Evolutionary conservation across 2,329 filamentous ascomycete genomes (phyloP).

Genomic region (Nakataea oryzae): DNA sequence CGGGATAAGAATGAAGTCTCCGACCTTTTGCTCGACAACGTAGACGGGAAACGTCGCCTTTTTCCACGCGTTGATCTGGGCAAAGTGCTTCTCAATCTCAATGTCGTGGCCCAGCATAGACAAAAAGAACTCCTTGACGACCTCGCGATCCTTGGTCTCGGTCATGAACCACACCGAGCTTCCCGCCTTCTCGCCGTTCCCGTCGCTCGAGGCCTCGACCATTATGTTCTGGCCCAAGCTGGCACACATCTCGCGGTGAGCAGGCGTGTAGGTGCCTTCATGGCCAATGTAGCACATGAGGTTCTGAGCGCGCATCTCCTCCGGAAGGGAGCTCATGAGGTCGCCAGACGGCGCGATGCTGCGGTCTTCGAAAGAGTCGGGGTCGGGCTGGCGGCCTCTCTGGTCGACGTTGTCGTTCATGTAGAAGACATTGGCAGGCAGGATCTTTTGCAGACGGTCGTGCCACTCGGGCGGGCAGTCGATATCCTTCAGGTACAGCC

Average conservation of each 20-base stretch:
- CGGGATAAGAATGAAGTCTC: slow-evolving; percentile 89
- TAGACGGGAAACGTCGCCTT: slow-evolving; percentile 89
- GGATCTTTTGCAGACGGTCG: slow-evolving; percentile 63
- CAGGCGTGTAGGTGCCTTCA: slow-evolving; percentile 91
- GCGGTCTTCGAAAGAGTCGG: slow-evolving; percentile 31
- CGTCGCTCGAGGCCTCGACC: slow-evolving; percentile 74
- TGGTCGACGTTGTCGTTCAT: slow-evolving; percentile 66
- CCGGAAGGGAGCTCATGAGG: slow-evolving; percentile 84
- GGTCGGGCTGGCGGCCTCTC: slow-evolving; percentile 20
- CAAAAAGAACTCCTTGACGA: slow-evolving; percentile 88
- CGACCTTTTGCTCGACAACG: slow-evolving; percentile 79
- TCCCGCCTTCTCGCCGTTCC: slow-evolving; percentile 68
- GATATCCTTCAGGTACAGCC: slow-evolving; percentile 93
- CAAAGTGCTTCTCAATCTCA: slow-evolving; percentile 94
- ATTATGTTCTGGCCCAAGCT: slow-evolving; percentile 96
- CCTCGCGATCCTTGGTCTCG: slow-evolving; percentile 79
- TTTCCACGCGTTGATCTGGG: slow-evolving; percentile 91
- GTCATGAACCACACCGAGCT: slow-evolving; percentile 99
- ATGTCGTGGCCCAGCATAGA: slow-evolving; percentile 92
- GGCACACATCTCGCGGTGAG: slow-evolving; percentile 96
- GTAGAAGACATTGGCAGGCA: slow-evolving; percentile 80
- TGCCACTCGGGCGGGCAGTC: slow-evolving; percentile 87
- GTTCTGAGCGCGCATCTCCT: slow-evolving; percentile 85
- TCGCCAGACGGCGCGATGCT: slow-evolving; percentile 69
- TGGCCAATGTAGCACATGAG: slow-evolving; percentile 98